phyloP scores from a whole-genome alignment of 2,329 filamentous ascomycete species.

The Trichophyton mentagrophytes region DNA sequence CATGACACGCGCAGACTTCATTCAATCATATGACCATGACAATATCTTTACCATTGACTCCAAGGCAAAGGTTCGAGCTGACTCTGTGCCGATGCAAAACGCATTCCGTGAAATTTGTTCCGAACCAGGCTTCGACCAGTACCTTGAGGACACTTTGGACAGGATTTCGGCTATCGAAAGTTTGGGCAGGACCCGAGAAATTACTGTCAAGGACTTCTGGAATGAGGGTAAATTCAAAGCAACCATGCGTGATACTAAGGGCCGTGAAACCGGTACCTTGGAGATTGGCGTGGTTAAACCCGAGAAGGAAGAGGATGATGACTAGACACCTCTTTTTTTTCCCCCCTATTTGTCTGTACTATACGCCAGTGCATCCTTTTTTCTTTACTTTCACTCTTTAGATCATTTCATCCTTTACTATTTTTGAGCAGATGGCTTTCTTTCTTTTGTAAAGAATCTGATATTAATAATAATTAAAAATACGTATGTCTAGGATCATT shows the following conservation, averaged over 20 bases:
- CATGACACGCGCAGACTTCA: constrained; percentile 93
- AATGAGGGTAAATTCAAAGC: constrained; percentile 69
- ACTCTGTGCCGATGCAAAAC: constrained; percentile 89
- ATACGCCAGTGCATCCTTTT: neutral
- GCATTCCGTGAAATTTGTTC: constrained; percentile 77
- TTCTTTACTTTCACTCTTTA: neutral
- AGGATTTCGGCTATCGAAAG: constrained; percentile 89
- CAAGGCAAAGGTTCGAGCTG: constrained; percentile 73
- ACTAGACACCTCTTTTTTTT: constrained; percentile 4
- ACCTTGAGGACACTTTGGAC: constrained; percentile 68
- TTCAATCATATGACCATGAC: constrained; percentile 78
- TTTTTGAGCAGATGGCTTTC: neutral
- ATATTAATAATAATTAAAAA: too few relatives aligned
- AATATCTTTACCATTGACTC: constrained; percentile 94
- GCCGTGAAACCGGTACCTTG: constrained; percentile 35
- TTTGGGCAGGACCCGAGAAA: constrained; percentile 79
- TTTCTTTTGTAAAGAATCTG: neutral
- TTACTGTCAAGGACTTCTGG: constrained; percentile 91
- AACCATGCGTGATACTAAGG: constrained; percentile 35
- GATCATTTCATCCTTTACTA: neutral
- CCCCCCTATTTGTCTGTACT: neutral
- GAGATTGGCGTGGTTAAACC: constrained; percentile 35
- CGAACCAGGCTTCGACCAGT: constrained; percentile 63
- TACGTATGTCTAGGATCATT: too few relatives aligned
- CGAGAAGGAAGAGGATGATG: constrained; percentile 23